Base-by-base conservation (phyloP, 75 land plant species). In the Gnetum montanum region DNA sequence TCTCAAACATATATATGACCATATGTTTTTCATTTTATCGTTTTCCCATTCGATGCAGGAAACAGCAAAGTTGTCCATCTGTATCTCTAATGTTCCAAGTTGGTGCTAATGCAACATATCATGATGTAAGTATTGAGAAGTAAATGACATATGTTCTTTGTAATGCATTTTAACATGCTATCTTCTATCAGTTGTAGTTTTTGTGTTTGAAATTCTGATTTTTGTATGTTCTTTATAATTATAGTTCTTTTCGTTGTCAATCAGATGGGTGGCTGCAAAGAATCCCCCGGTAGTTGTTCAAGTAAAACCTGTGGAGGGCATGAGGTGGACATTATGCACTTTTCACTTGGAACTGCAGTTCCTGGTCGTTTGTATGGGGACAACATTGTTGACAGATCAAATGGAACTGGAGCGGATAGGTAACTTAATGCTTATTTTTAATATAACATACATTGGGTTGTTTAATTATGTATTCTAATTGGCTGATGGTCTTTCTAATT, bases 261-360 rank as follows among this genome's bases (percentile, higher is more conserved):
- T n/a, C 62, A 94, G 98, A 94, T 94, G 98, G 98, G 98, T 36
- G 98, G 85, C 4, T 94, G 98, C 43, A 46, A 73, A 34, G 77
- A 86, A 54, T 43, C 49, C 13, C 60, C 64, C 11, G 78, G 46
- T 43, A 54, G 67, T 11, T 94, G 98, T 69, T 62, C 73, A 4
- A 71, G 49, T 63, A 75, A 71, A 38, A 83, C 53, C 28, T 94
- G 98, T 44, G 30, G 45, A 30, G 96, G 96, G 19, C 75, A 90
- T 72, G 98, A 85, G 66, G 98, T 94, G 19, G 98, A 94, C 66
- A 69, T 90, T 3, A 76, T 90, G 85, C 98, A 94, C 56, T 94
- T 94, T 41, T 76, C 82, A 12, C 64, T 90, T 67, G 83, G 84
- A 63, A 73, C 46, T 82, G 91, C 98, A 34, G 78, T 94, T 60